Percentiles rank a stretch among this genome's conserved stretches.
Evolutionary conservation across 1,284 basidiomycete genomes (phyloP).

Genomic region (Ceratobasidium sp.): DNA sequence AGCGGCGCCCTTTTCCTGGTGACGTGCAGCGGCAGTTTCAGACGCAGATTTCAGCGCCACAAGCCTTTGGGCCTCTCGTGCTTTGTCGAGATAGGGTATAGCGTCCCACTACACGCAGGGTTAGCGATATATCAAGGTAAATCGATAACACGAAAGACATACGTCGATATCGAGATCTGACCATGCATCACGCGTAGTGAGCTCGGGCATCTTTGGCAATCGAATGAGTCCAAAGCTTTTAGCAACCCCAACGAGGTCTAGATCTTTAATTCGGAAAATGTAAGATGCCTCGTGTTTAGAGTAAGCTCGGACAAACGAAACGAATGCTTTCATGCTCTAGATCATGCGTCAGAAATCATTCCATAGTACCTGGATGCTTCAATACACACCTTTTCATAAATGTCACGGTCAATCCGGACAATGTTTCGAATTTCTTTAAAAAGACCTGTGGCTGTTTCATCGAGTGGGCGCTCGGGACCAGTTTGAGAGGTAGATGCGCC

Average conservation of each 20-base stretch:
- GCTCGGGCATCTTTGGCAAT: conserved; percentile 95
- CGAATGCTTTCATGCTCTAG: conserved; percentile 87
- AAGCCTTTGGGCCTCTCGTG: conserved; percentile 82
- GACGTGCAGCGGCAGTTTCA: conserved; percentile 50
- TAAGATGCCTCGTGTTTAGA: conserved; percentile 97
- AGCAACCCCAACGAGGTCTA: conserved; percentile 86
- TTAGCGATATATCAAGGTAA: background rate
- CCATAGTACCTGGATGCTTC: conserved; percentile 39
- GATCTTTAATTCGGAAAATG: conserved; percentile 88
- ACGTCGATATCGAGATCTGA: conserved; percentile 77
- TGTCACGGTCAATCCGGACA: conserved; percentile 70
- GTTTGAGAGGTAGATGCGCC: conserved; percentile 39
- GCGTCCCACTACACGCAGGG: conserved; percentile 69
- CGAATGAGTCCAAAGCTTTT: conserved; percentile 86
- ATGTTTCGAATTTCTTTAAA: conserved; percentile 61
- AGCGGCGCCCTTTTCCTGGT: conserved; percentile 42
- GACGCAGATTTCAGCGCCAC: conserved; percentile 48
- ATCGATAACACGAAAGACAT: conserved; percentile 51
- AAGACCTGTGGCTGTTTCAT: conserved; percentile 56
- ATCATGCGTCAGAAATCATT: background rate
- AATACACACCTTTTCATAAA: conserved; percentile 82
- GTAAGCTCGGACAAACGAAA: conserved; percentile 92
- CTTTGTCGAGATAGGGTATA: conserved; percentile 80
- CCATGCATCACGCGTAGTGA: conserved; percentile 70
- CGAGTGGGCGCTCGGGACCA: conserved; percentile 51